Evolutionary conservation across 2,329 filamentous ascomycete genomes (phyloP).

Genomic region (Epichloe gansuensis): DNA sequence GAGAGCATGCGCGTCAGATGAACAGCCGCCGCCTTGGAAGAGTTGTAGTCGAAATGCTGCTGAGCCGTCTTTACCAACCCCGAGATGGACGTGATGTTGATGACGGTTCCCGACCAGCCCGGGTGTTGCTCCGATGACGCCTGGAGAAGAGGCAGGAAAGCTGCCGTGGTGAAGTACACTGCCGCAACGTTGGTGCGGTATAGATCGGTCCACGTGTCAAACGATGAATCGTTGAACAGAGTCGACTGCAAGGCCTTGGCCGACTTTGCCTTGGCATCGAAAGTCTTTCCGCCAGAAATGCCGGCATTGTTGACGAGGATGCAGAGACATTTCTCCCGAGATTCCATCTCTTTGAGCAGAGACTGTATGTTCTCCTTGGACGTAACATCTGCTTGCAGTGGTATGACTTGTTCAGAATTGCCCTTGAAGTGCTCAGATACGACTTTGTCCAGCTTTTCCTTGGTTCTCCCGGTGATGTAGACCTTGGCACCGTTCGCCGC

Average conservation of each 20-base stretch:
- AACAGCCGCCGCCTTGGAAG: constrained; percentile 51
- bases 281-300: constrained; percentile 40
- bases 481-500: constrained; percentile 56
- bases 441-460: constrained; percentile 48
- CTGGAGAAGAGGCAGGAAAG: constrained; percentile 50
- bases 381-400: constrained; percentile 50
- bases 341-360: constrained; percentile 44
- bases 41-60: constrained; percentile 54
- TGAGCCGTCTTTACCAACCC: constrained; percentile 50
- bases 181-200: constrained; percentile 68
- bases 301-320: constrained; percentile 60
- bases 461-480: constrained; percentile 55
- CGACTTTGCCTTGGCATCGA: constrained; percentile 38
- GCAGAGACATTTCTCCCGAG: constrained; percentile 45
- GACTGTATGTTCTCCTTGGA: constrained; percentile 45
- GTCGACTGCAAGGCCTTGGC: constrained; percentile 42
- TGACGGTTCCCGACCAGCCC: constrained; percentile 45
- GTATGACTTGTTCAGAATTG: constrained; percentile 42
- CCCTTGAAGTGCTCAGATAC: constrained; percentile 45
- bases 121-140: constrained; percentile 28
- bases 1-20: constrained; percentile 55
- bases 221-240: constrained; percentile 54
- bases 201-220: constrained; percentile 59
- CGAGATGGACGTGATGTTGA: constrained; percentile 58
- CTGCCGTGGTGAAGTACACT: constrained; percentile 52